Conservation (phyloP, 495 filamentous ascomycete genomes). For the Astrothelium macrocarpum region DNA sequence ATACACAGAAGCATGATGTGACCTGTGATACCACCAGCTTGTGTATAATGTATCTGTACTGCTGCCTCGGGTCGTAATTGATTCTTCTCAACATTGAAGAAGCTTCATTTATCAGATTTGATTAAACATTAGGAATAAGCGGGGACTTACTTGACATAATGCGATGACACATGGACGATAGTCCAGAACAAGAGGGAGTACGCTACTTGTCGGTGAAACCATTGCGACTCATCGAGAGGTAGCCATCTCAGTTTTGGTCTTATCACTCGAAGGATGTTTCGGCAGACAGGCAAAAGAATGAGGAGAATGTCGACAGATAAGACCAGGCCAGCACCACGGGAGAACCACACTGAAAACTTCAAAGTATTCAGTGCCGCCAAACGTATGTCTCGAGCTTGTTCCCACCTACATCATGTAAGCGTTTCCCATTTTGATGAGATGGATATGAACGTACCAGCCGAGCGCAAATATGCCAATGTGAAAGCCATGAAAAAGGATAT, state of each 20-base stretch:
- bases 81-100: slow-evolving; percentile 86
- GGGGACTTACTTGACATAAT: slow-evolving; percentile 86
- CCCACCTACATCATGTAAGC: slow-evolving; percentile 50
- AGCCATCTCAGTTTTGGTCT: slow-evolving; percentile 82
- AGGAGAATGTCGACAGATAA: slow-evolving; percentile 75
- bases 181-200: slow-evolving; percentile 80
- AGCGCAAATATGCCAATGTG: slow-evolving; percentile 74
- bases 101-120: slow-evolving; percentile 44
- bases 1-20: slow-evolving; percentile 99
- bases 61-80: slow-evolving; percentile 74
- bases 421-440: background rate
- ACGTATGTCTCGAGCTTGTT: slow-evolving; percentile 56
- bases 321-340: slow-evolving; percentile 78
- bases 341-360: slow-evolving; percentile 86
- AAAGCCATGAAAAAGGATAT: slow-evolving; percentile 72
- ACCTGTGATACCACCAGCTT: slow-evolving; percentile 85
- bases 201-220: slow-evolving; percentile 94
- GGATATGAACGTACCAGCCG: slow-evolving; percentile 62
- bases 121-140: background rate
- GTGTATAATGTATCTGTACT: slow-evolving; percentile 85
- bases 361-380: slow-evolving; percentile 73
- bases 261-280: slow-evolving; percentile 72
- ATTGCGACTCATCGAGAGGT: slow-evolving; percentile 88
- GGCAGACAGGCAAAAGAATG: slow-evolving; percentile 89
- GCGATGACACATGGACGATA: slow-evolving; percentile 62